phyloP scores from a whole-genome alignment of 441 rosid species.

The Rhodomyrtus psidioides region DNA sequence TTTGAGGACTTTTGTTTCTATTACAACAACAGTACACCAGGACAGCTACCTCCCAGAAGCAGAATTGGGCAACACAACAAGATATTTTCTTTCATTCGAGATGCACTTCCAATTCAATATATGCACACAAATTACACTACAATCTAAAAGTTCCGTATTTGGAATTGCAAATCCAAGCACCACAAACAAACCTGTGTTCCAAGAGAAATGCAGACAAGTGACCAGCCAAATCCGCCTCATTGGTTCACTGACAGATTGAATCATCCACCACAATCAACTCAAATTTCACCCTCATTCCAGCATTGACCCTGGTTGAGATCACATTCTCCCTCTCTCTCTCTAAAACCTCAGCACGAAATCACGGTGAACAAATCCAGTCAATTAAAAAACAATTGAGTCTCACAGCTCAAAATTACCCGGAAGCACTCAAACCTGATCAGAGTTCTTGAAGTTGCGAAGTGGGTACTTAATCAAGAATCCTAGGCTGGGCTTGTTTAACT shows the following conservation, averaged over 20 bases:
- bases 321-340: background rate
- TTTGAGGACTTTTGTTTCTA: background rate
- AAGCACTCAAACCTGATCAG: background rate
- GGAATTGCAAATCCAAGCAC: slow-evolving; percentile 4
- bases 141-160: background rate
- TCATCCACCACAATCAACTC: slow-evolving; percentile 10
- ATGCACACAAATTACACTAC: background rate
- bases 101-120: background rate
- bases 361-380: background rate
- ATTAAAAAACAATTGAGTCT: background rate
- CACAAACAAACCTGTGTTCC: slow-evolving; percentile 32
- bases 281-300: slow-evolving; percentile 23
- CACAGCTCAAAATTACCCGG: background rate
- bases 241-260: slow-evolving; percentile 23
- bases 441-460: background rate
- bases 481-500: background rate
- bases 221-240: slow-evolving; percentile 46
- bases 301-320: slow-evolving; percentile 16
- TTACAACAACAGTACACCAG: background rate
- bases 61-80: background rate
- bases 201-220: slow-evolving; percentile 38
- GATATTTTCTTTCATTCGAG: background rate
- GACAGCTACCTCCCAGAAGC: background rate
- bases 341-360: background rate
- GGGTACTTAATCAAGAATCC: background rate